A percentile compares a stretch with the other conserved stretches of the same genome.
These are phyloP conservation scores for Aspergillus niger DNA, from an alignment of 2,329 filamentous ascomycete species.

Conservation along the genomic window DNA sequence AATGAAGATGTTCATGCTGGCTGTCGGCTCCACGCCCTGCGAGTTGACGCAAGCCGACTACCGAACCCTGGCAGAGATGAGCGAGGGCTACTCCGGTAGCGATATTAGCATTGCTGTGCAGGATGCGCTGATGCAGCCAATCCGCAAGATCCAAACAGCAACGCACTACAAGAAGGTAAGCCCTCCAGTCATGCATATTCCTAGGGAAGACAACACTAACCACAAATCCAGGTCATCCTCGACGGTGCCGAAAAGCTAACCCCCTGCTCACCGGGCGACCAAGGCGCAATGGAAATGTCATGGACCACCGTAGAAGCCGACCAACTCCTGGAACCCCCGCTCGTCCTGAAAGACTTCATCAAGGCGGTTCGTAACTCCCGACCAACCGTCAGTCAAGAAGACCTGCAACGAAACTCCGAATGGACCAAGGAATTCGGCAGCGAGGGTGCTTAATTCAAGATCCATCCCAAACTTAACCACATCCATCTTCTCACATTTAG, in stretches of 20 bases:
- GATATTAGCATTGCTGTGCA: conserved; percentile 97
- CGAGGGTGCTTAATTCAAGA: conserved; percentile 65
- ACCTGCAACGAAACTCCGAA: conserved; percentile 79
- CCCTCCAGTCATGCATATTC: neutral
- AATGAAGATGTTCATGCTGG: conserved; percentile 93
- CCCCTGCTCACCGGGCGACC: conserved; percentile 90
- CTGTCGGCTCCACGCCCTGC: conserved; percentile 90
- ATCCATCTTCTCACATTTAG: neutral
- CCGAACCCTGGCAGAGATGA: conserved; percentile 74
- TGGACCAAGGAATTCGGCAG: conserved; percentile 98
- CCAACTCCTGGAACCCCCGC: conserved; percentile 78
- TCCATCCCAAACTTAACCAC: neutral
- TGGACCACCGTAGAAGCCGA: conserved; percentile 88
- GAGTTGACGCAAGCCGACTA: conserved; percentile 77
- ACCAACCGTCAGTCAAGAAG: conserved; percentile 86
- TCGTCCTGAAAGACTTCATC: conserved; percentile 88
- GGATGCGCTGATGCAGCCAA: conserved; percentile 94
- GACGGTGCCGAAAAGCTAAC: conserved; percentile 66
- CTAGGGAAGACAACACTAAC: conserved; percentile 9
- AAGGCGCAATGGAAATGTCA: conserved; percentile 84
- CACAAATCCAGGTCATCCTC: conserved; percentile 61
- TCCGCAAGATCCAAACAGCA: conserved; percentile 93
- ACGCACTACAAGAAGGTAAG: conserved; percentile 94
- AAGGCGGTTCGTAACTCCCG: conserved; percentile 85
- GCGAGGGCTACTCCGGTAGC: conserved; percentile 92